A percentile compares a stretch with the other conserved stretches of the same genome.
Evolutionary conservation across 345 rosid genomes (phyloP).

Genomic region (Hirschfeldia incana): DNA sequence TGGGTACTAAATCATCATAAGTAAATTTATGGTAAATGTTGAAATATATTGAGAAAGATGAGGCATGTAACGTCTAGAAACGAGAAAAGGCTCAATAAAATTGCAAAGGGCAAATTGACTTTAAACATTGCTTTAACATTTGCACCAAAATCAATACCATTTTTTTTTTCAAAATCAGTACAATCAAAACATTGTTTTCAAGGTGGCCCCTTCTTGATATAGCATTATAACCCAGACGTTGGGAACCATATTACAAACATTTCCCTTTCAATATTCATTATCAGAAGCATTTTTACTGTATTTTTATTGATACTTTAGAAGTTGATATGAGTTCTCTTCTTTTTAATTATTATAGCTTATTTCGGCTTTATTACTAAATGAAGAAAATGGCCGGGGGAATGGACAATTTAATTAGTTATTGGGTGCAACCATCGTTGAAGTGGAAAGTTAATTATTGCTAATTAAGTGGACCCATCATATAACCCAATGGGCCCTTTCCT

Average conservation of each 20-base stretch:
- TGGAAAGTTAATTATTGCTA: constrained; percentile 38
- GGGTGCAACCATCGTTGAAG: constrained; percentile 22
- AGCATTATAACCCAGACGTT: constrained; percentile 19
- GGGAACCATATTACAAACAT: constrained; percentile 33
- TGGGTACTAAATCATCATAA: not conserved
- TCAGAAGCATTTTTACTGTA: not conserved
- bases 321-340: not conserved
- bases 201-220: constrained; percentile 26
- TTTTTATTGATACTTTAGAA: not conserved
- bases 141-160: too few relatives aligned
- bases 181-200: constrained; percentile 19
- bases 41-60: not conserved
- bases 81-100: not conserved
- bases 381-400: constrained; percentile 28
- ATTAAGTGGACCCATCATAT: constrained; percentile 16
- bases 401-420: constrained; percentile 4
- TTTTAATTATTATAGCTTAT: constrained; percentile 1
- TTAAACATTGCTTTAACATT: constrained; percentile 7
- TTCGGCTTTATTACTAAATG: not conserved
- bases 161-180: too few relatives aligned
- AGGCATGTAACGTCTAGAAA: not conserved
- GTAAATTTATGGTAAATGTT: too few relatives aligned
- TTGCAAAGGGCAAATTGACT: not conserved
- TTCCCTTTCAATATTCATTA: constrained; percentile 11
- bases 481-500: constrained; percentile 4